Conservation (phyloP, 805 yeast genomes). For the Yarrowia osloensis region DNA sequence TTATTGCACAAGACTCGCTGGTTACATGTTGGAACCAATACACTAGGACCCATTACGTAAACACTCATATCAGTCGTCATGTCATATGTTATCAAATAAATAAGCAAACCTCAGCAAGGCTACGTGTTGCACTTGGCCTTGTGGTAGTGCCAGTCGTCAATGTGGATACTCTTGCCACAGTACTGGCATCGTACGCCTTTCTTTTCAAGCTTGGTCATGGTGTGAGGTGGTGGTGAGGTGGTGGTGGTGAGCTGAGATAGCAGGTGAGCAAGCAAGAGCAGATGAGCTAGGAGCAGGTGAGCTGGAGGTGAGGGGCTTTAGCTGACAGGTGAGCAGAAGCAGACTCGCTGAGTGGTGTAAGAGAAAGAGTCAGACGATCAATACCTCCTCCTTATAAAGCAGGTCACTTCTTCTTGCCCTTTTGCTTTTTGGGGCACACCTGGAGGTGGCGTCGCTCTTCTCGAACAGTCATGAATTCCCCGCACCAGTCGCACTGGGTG, state of each 20-base stretch:
- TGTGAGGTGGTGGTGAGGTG: too few species aligned
- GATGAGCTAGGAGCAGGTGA: not conserved
- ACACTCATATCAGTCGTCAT: too few species aligned
- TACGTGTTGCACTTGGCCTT: not conserved
- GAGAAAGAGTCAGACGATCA: not conserved
- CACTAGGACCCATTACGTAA: too few species aligned
- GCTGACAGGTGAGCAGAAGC: too few species aligned
- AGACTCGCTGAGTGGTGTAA: not conserved
- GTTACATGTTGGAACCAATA: too few species aligned
- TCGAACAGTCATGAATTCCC: constrained; percentile 6
- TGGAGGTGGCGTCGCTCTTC: not conserved
- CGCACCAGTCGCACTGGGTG: constrained; percentile 9
- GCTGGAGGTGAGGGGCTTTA: too few species aligned
- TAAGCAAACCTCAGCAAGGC: too few species aligned
- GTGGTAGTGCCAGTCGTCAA: not conserved
- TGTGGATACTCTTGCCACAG: not conserved
- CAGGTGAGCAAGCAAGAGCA: not conserved
- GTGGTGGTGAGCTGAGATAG: too few species aligned
- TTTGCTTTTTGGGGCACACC: not conserved
- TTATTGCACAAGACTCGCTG: too few species aligned
- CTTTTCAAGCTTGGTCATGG: not conserved
- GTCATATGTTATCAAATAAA: too few species aligned
- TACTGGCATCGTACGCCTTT: not conserved
- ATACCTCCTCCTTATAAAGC: not conserved
- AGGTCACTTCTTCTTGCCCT: not conserved